Conservation (phyloP, 2,329 filamentous ascomycete genomes). For the Alternaria novae-zelandiae region DNA sequence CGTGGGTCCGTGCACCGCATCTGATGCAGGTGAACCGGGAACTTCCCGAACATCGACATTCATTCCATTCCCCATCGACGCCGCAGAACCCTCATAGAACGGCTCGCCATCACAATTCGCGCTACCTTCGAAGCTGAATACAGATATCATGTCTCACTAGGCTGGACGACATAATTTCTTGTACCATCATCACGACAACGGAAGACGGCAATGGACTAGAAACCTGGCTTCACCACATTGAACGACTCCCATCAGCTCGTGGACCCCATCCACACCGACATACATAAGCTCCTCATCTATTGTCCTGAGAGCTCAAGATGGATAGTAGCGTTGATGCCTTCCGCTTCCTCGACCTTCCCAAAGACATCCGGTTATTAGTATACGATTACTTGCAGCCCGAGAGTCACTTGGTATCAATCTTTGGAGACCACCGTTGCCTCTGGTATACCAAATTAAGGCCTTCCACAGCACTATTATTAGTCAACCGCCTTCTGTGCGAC, state of each 20-base stretch:
- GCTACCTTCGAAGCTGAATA: neutral
- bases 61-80: no score
- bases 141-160: neutral
- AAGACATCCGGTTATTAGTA: neutral
- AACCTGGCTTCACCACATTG: neutral
- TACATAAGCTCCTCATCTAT: neutral
- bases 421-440: neutral
- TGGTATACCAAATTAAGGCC: neutral
- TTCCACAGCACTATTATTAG: neutral
- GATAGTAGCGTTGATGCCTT: neutral
- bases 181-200: neutral
- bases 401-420: neutral
- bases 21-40: neutral
- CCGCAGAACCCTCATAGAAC: neutral
- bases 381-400: neutral
- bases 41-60: neutral
- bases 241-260: neutral
- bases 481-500: neutral
- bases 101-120: neutral
- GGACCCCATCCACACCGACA: neutral
- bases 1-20: conserved; percentile 3
- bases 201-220: neutral
- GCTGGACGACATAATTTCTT: neutral
- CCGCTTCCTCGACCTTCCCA: neutral
- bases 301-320: neutral